Evolutionary conservation across 2,329 filamentous ascomycete genomes (phyloP), one percentile per base, ranked within the genome.

Genomic region (Alternaria brassicicola): DNA sequence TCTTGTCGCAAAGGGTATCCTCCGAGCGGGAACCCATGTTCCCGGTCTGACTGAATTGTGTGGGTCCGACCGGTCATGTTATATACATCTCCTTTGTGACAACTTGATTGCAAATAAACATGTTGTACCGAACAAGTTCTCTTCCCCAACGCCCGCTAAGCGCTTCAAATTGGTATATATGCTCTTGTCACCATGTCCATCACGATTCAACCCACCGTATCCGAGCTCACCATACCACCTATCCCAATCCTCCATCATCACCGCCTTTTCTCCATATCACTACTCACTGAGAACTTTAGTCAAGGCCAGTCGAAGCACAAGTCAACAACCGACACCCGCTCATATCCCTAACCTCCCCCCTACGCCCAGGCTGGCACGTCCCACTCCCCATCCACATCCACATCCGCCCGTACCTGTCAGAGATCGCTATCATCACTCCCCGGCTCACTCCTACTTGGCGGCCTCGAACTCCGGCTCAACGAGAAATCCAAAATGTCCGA

Each of bases 401-500:
- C 59, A 17, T 21, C 35, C 26, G 7, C 17, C 39, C 28, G 25
- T 51, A 19, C 50, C 58, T 62, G 59, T 68, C 60, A 72, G 36
- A 39, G 36, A 61, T 74, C 72, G 12, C 68, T 72, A 53, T 76
- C 75, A 41, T 76, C 75, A 21, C 73, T 76, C 19, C 63, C 65
- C 0, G 69, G 59, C 10, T 59, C 46, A 17, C 78, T 76, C 26
- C 74, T 69, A 19, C 75, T 76, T 4, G 80, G 80, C 53, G 78
- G 77, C 53, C 74, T 55, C 12, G 55, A 60, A 69, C 49, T 67
- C 64, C 39, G 73, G 67, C 60, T 73, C 68, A 82, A 65, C 6
- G 77, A 77, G 49, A 81, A 82, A 50, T 83, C 80, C 43, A 83
- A 67, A 6, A 82, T 74, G 30, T 81, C 79, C 54, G 78, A 80